phyloP scores from a whole-genome alignment of 2,329 filamentous ascomycete genomes.

The Dothistroma pini region DNA sequence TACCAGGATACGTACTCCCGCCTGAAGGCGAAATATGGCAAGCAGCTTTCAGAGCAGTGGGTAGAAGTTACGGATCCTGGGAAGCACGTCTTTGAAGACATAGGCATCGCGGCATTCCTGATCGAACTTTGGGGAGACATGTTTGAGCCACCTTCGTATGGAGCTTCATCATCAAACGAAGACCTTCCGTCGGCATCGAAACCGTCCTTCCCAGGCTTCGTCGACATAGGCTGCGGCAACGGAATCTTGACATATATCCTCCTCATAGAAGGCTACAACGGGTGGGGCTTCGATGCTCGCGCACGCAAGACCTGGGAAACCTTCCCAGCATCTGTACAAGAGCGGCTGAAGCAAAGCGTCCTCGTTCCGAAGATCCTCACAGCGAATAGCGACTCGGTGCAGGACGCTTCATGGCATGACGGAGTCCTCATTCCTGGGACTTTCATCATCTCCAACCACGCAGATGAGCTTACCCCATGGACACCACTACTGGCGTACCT shows the following conservation, averaged over 20 bases:
- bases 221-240: slow-evolving; percentile 95
- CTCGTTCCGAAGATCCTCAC: slow-evolving; percentile 55
- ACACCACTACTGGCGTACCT: slow-evolving; percentile 81
- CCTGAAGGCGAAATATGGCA: slow-evolving; percentile 77
- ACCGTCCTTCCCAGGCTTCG: slow-evolving; percentile 73
- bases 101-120: slow-evolving; percentile 85
- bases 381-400: slow-evolving; percentile 4
- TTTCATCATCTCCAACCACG: slow-evolving; percentile 96
- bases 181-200: neutral
- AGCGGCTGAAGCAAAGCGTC: slow-evolving; percentile 55
- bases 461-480: slow-evolving; percentile 94
- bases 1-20: slow-evolving; percentile 79
- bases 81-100: slow-evolving; percentile 94
- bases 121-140: slow-evolving; percentile 88
- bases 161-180: neutral
- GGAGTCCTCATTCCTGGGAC: slow-evolving; percentile 68
- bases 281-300: slow-evolving; percentile 92
- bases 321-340: slow-evolving; percentile 55
- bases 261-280: slow-evolving; percentile 71
- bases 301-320: slow-evolving; percentile 76
- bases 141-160: slow-evolving; percentile 50
- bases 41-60: slow-evolving; percentile 69
- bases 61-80: slow-evolving; percentile 78
- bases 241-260: slow-evolving; percentile 84
- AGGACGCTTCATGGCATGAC: slow-evolving; percentile 37